Base-by-base conservation (phyloP, 257 asterid genomes). In the Nicotiana benthamiana region DNA sequence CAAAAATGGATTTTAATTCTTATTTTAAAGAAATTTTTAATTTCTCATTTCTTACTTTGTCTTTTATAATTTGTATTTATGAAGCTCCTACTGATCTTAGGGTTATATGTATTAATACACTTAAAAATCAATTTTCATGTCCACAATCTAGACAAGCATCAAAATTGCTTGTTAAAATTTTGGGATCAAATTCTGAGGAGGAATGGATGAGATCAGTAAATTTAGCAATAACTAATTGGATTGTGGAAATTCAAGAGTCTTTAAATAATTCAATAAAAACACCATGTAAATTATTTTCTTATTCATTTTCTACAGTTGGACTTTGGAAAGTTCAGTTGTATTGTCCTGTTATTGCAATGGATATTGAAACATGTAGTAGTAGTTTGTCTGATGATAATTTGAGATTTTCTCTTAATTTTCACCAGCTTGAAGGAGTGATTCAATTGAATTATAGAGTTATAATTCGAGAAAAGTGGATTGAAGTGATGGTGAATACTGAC, bases 241-340 rank as follows among this genome's bases (percentile, higher is more conserved):
- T 90, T 4, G 27, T 67, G 3, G 97, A 94, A 60, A 61, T 82
- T 2, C 84, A 81, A 26, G 88, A 86, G 2, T 75, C 83, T 6
- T 43, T 17, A 10, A 46, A 79, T 26, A 32, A 20, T 43, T 72
- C 20, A 2, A 52, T 86, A 9, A 87, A 59, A 53, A 80, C 91
- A 8, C 97, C 93, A 0, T 92, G 93, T 3, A 85, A 93, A 0
- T 75, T 93, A 89, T 94, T 93, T 79, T 89, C 93, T 0, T 89
- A 93, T 82, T 84, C 97, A 2, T 9, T 82, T 53, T 87, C 96
- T 10, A 82, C 78, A 7, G 75, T 40, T 3, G 97, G 98, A 81
- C 54, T 93, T 60, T 94, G 97, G 98, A 94, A 94, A 70, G 93
- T 94, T 30, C 97, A 93, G 87, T 46, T 94, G 26, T 94, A 90